A percentile compares a stretch with the other conserved stretches of the same genome.
Conservation (phyloP, 1,284 basidiomycete species). For the Leccinum glutinopallens region DNA sequence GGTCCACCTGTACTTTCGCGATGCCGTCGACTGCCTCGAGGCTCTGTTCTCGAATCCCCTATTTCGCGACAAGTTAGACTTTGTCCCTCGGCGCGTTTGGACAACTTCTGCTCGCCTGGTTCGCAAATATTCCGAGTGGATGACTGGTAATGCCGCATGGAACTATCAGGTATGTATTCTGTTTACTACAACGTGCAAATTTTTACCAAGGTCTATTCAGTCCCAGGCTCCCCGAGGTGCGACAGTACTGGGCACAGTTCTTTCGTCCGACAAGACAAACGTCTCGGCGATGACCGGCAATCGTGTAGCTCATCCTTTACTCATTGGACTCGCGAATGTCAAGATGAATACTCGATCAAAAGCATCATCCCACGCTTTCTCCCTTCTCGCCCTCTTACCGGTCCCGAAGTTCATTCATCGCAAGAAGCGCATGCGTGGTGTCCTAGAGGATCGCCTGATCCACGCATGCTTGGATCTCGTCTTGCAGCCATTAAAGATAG, state of each 20-base stretch:
- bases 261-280: constrained; percentile 1
- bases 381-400: not conserved
- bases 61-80: not conserved
- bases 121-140: not conserved
- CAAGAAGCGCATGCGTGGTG: not conserved
- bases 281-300: not conserved
- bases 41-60: not conserved
- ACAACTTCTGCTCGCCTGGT: not conserved
- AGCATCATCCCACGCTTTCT: not conserved
- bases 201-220: not conserved
- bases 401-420: not conserved
- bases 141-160: not conserved
- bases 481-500: not conserved
- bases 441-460: not conserved
- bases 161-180: not conserved
- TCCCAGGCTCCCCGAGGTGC: not conserved
- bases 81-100: not conserved
- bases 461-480: not conserved
- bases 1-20: not conserved
- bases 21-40: not conserved
- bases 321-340: not conserved
- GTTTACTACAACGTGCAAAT: not conserved
- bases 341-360: not conserved
- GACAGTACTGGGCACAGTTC: not conserved
- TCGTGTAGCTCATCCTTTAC: not conserved